phyloP scores from a whole-genome alignment of 345 rosid species.

The Eucalyptus viminalis region DNA sequence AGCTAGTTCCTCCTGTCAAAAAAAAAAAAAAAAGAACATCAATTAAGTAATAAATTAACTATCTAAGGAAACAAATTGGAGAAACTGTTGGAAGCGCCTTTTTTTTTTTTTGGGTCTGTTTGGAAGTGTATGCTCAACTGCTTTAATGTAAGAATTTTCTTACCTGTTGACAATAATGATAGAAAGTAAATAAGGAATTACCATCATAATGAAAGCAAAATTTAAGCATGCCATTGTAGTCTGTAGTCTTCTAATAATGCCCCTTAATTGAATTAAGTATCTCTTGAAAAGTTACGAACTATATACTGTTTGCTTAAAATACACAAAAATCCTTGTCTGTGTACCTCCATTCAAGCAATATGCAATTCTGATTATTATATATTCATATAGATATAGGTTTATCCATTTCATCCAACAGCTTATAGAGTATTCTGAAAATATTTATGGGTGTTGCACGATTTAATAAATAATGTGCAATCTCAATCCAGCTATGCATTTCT shows the following conservation, averaged over 20 bases:
- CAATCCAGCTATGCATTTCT: neutral
- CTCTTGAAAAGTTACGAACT: neutral
- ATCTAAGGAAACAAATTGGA: neutral
- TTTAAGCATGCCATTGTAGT: neutral
- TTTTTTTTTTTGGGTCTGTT: no score
- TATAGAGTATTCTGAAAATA: neutral
- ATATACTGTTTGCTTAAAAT: neutral
- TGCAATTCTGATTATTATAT: neutral
- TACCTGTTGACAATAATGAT: neutral
- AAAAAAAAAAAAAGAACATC: no score
- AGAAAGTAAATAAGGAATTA: neutral
- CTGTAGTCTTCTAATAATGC: neutral
- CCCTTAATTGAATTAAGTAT: neutral
- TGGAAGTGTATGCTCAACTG: neutral
- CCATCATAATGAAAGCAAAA: neutral
- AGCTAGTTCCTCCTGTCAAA: no score
- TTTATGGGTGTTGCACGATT: neutral
- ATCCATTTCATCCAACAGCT: neutral
- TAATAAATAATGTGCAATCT: neutral
- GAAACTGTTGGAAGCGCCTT: neutral
- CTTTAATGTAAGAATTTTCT: neutral
- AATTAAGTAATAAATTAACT: neutral
- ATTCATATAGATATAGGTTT: neutral
- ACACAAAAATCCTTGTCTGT: neutral
- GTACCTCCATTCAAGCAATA: neutral